phyloP scores from a whole-genome alignment of 306 rosid genomes.

The Dryas octopetala region DNA sequence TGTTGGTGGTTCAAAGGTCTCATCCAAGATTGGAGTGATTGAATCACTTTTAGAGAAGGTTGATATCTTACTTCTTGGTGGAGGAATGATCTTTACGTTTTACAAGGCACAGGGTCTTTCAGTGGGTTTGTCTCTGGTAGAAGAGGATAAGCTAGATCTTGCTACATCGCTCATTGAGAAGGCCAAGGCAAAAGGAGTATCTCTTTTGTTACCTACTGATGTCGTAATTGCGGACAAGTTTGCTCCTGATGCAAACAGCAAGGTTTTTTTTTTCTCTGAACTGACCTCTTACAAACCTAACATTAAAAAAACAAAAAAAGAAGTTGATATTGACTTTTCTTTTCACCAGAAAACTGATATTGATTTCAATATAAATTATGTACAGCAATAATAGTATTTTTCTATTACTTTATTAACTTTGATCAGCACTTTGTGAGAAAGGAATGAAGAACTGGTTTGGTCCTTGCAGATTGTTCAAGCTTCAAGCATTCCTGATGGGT shows the following conservation, averaged over 20 bases:
- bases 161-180: slow-evolving; percentile 81
- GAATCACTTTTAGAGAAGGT: slow-evolving; percentile 90
- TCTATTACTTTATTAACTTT: neutral
- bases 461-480: slow-evolving; percentile 78
- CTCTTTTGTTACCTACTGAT: slow-evolving; percentile 87
- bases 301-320: neutral
- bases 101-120: slow-evolving; percentile 98
- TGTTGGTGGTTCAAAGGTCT: slow-evolving; percentile 99
- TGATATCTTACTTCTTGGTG: slow-evolving; percentile 92
- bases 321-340: neutral
- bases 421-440: slow-evolving; percentile 8
- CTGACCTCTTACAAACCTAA: slow-evolving; percentile 18
- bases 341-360: neutral
- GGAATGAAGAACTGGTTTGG: slow-evolving; percentile 24
- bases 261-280: slow-evolving; percentile 51
- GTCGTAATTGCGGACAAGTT: slow-evolving; percentile 95
- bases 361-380: neutral
- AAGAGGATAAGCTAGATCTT: slow-evolving; percentile 87
- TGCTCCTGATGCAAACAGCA: slow-evolving; percentile 99
- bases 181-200: slow-evolving; percentile 96
- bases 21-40: slow-evolving; percentile 95
- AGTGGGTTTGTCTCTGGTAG: slow-evolving; percentile 97
- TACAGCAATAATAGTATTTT: neutral
- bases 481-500: slow-evolving; percentile 95
- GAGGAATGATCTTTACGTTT: slow-evolving; percentile 99